Evolutionary conservation across 2,329 filamentous ascomycete genomes (phyloP), one percentile per base, ranked within the genome.

Genomic region (Aureobasidium sp.): DNA sequence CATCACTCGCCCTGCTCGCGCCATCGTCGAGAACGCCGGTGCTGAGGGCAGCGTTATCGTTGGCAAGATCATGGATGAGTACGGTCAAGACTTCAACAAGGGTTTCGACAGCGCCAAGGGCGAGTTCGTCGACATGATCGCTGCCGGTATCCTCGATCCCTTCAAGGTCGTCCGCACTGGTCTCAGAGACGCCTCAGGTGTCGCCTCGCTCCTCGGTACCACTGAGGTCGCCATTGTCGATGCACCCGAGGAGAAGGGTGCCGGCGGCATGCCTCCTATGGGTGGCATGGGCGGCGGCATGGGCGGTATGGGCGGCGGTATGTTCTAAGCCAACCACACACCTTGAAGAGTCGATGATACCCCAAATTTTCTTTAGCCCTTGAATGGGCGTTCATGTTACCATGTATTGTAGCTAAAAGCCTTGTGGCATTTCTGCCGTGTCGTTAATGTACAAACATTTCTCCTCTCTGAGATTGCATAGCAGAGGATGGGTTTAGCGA

Each of bases 111-210:
- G 89, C 79, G 81, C 91, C 75, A 96, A 92, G 83, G 91, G 93
- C 78, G 90, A 97, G 82, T 99, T 96, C 79, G 91, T 97, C 68
- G 93, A 99, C 82, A 97, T 99, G 94, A 97, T 99, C 73, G 77
- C 84, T 65, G 86, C 91, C 68, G 94, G 94, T 88, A 99, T 99
- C 77, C 89, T 99, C 64, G 94, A 99, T 76, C 94, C 94, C 67
- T 89, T 99, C 84, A 99, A 99, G 89, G 94, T 99, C 69, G 94
- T 99, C 73, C 91, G 94, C 72, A 99, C 94, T 66, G 93, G 91
- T 72, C 87, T 99, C 63, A 85, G 92, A 72, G 94, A 99, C 71
- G 94, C 94, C 69, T 93, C 88, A 73, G 94, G 94, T 79, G 94
- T 99, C 70, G 94, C 94, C 59, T 97, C 93, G 59, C 86, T 99